Evolutionary conservation across 2,329 filamentous ascomycete species (phyloP).

Genomic region (Harringtonia lauricola): DNA sequence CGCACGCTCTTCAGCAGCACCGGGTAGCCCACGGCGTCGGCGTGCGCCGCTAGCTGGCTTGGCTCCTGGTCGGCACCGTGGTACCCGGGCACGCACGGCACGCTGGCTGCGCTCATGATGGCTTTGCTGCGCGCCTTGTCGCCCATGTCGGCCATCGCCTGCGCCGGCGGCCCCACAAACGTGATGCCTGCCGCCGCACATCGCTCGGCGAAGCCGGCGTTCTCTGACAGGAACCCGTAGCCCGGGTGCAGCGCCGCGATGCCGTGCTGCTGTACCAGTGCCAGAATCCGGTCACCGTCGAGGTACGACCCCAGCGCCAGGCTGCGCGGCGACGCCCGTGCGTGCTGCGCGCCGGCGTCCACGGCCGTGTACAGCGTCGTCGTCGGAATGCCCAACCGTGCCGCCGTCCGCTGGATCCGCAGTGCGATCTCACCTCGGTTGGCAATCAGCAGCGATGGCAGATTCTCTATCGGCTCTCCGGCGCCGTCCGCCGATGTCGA

Average conservation of each 20-base stretch:
- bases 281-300: constrained; percentile 86
- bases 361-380: constrained; percentile 94
- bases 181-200: constrained; percentile 84
- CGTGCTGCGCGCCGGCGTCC: constrained; percentile 79
- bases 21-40: constrained; percentile 57
- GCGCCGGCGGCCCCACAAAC: constrained; percentile 83
- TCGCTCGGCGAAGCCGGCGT: constrained; percentile 76
- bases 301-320: constrained; percentile 84
- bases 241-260: constrained; percentile 92
- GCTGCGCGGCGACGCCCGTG: constrained; percentile 70
- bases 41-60: constrained; percentile 49
- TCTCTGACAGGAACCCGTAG: constrained; percentile 93
- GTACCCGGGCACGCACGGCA: constrained; percentile 93
- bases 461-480: constrained; percentile 35
- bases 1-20: constrained; percentile 72
- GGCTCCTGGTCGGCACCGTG: constrained; percentile 75
- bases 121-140: constrained; percentile 90
- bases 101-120: constrained; percentile 91
- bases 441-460: constrained; percentile 84
- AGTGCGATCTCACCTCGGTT: constrained; percentile 96
- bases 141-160: constrained; percentile 80
- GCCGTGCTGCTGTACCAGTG: constrained; percentile 71
- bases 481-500: neutral
- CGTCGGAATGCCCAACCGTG: constrained; percentile 79
- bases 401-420: constrained; percentile 80